These are phyloP conservation scores for Oropetium thomaeum DNA, from an alignment of 176 grass and related monocot species.

Conservation along the genomic window DNA sequence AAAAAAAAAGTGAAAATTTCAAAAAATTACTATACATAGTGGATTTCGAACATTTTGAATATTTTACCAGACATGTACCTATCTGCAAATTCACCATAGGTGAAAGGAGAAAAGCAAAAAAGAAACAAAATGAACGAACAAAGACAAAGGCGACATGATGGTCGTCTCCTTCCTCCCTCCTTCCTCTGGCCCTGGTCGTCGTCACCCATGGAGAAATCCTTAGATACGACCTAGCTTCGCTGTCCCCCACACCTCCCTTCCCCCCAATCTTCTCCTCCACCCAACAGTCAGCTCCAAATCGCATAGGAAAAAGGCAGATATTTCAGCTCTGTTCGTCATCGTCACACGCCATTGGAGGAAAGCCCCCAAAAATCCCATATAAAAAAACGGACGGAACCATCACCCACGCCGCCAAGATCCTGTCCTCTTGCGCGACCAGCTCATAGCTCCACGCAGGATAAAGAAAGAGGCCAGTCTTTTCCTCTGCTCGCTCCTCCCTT, in stretches of 20 bases:
- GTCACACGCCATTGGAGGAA: constrained; percentile 19
- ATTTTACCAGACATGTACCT: not conserved
- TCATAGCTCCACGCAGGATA: constrained; percentile 42
- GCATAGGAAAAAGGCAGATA: constrained; percentile 5
- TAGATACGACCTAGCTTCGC: constrained; percentile 41
- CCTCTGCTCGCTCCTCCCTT: not conserved
- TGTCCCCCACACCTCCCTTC: not conserved
- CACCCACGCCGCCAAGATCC: constrained; percentile 39
- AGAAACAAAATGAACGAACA: not conserved
- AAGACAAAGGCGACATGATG: not conserved
- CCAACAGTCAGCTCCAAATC: not conserved
- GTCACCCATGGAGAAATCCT: constrained; percentile 16
- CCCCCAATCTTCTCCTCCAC: constrained; percentile 9
- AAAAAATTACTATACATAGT: not conserved
- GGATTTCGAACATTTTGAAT: not conserved
- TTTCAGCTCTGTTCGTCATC: constrained; percentile 16
- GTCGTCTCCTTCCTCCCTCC: constrained; percentile 29
- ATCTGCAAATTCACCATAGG: not conserved
- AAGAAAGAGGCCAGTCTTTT: constrained; percentile 14
- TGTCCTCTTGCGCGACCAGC: constrained; percentile 39
- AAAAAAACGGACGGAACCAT: constrained; percentile 36
- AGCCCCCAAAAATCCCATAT: constrained; percentile 21
- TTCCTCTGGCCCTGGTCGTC: constrained; percentile 13
- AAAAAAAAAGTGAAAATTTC: not conserved
- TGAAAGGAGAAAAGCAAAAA: not conserved